Conservation (phyloP, 495 filamentous ascomycete genomes). For the Glonium stellatum region DNA sequence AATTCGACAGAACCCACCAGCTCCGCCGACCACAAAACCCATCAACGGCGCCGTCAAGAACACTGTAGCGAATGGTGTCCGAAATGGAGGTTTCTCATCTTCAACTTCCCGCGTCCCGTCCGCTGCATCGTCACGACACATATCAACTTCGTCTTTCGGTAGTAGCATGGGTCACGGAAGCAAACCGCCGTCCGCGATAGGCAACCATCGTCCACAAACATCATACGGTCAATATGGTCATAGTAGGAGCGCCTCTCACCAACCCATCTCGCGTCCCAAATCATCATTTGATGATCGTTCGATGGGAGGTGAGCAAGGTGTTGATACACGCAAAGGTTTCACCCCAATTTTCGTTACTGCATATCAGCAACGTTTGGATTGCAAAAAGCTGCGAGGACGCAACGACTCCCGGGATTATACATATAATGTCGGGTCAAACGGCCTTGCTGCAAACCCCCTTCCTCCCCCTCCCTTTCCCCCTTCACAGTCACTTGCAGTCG, state of each 20-base stretch:
- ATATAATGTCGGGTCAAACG: constrained; percentile 1
- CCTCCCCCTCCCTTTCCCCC: background rate
- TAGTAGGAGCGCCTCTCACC: constrained; percentile 4
- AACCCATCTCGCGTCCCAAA: background rate
- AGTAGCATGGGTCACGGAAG: constrained; percentile 9
- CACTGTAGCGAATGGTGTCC: background rate
- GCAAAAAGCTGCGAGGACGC: background rate
- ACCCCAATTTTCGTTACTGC: constrained; percentile 6
- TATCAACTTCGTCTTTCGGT: constrained; percentile 16
- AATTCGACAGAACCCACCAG: constrained; percentile 10
- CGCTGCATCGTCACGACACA: constrained; percentile 1
- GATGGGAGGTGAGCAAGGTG: background rate
- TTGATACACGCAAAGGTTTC: background rate
- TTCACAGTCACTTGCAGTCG: background rate
- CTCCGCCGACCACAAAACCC: constrained; percentile 13
- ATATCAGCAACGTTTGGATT: background rate
- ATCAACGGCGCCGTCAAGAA: constrained; percentile 17
- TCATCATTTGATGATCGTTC: background rate
- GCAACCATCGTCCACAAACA: constrained; percentile 8
- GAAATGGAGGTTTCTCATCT: constrained; percentile 10
- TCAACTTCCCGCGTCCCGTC: constrained; percentile 19
- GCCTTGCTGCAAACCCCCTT: background rate
- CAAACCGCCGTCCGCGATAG: constrained; percentile 4
- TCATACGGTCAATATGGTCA: constrained; percentile 14
- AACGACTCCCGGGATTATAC: constrained; percentile 5